Conservation (phyloP, 495 filamentous ascomycete genomes). For the Hyaloscypha bicolor region DNA sequence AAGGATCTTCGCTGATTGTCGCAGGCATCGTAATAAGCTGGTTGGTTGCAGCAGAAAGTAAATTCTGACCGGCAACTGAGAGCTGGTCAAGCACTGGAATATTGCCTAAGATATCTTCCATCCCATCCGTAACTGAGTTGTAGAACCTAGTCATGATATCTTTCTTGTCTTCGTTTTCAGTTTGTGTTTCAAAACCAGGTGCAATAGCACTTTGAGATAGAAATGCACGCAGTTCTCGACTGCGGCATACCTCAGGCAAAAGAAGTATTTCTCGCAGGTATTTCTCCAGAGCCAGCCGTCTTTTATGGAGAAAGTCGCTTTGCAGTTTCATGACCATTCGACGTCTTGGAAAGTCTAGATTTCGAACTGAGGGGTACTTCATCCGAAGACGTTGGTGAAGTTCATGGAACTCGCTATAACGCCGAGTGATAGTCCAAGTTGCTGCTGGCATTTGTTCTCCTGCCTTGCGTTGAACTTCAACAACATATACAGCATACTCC, state of each 20-base stretch:
- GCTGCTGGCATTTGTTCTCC: conserved; percentile 88
- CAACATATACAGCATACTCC: conserved; percentile 90
- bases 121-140: conserved; percentile 93
- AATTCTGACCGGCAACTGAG: conserved; percentile 87
- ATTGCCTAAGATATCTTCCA: conserved; percentile 97
- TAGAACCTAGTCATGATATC: conserved; percentile 95
- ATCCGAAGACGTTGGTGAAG: conserved; percentile 86
- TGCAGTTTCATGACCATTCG: conserved; percentile 96
- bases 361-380: conserved; percentile 82
- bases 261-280: conserved; percentile 84
- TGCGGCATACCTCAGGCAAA: conserved; percentile 91
- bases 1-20: conserved; percentile 55
- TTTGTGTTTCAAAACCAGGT: conserved; percentile 47
- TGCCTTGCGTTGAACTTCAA: conserved; percentile 87
- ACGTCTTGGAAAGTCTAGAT: conserved; percentile 88
- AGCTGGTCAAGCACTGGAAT: conserved; percentile 95
- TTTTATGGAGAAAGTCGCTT: conserved; percentile 90
- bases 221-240: conserved; percentile 89
- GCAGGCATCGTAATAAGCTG: conserved; percentile 64
- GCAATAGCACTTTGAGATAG: conserved; percentile 85
- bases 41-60: conserved; percentile 84
- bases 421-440: conserved; percentile 75
- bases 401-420: conserved; percentile 97
- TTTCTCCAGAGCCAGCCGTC: conserved; percentile 76
- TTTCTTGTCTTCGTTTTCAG: conserved; percentile 63